phyloP scores from a whole-genome alignment of 495 filamentous ascomycete genomes.

The Rostrohypoxylon terebratum region DNA sequence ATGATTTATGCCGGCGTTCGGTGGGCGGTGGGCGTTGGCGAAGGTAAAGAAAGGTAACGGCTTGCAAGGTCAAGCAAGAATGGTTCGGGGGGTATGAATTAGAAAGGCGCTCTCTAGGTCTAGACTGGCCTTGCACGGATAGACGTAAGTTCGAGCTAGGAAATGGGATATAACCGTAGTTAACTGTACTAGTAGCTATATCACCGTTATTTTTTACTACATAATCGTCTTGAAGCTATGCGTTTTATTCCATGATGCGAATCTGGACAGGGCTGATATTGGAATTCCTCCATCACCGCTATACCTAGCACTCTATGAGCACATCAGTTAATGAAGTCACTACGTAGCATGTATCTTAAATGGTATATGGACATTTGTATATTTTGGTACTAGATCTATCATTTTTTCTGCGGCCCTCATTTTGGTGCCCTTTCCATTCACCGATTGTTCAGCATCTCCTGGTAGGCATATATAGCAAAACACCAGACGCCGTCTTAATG shows the following conservation, averaged over 20 bases:
- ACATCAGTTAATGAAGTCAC: not conserved
- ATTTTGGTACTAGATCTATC: constrained; percentile 1
- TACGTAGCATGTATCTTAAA: not conserved
- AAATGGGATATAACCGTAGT: not conserved
- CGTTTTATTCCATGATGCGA: not conserved
- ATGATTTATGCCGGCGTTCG: constrained; percentile 15
- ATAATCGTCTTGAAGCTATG: not conserved
- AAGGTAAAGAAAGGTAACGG: constrained; percentile 5
- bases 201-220: not conserved
- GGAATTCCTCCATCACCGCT: not conserved
- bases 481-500: constrained; percentile 33
- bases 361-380: not conserved
- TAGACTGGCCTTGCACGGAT: constrained; percentile 6
- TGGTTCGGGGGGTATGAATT: not conserved
- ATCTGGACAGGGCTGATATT: not conserved
- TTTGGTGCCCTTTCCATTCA: not conserved
- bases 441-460: not conserved
- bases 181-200: constrained; percentile 1
- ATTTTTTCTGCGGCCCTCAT: not conserved
- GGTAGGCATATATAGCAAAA: constrained; percentile 21
- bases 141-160: constrained; percentile 8
- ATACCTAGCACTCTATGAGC: not conserved
- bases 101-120: not conserved
- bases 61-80: constrained; percentile 42
- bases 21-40: constrained; percentile 21